phyloP scores from a whole-genome alignment of 2,329 filamentous ascomycete genomes.

The Pseudogymnoascus sp. region DNA sequence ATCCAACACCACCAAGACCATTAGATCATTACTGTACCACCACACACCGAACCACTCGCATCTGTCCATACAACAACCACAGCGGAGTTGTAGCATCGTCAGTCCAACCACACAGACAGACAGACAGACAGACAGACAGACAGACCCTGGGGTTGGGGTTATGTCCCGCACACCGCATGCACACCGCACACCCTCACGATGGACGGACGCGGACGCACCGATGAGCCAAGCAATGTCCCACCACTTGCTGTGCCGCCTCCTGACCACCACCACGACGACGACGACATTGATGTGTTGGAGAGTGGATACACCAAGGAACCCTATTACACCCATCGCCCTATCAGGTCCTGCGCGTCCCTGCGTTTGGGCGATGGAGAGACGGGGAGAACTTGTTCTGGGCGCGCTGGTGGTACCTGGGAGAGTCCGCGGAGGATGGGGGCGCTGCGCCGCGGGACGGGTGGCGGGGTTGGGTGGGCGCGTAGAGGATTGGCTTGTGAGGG shows the following conservation, averaged over 20 bases:
- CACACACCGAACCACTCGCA: too few relatives aligned
- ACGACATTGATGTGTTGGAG: constrained; percentile 20
- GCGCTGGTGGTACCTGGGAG: background rate
- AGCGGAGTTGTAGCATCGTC: too few relatives aligned
- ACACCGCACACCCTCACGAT: too few relatives aligned
- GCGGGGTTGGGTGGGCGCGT: background rate
- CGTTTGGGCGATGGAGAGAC: constrained; percentile 18
- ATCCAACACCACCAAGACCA: too few relatives aligned
- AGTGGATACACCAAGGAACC: background rate
- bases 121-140: too few relatives aligned
- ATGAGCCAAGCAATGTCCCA: constrained; percentile 32
- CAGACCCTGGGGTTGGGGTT: too few relatives aligned
- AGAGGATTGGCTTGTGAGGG: background rate
- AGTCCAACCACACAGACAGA: too few relatives aligned
- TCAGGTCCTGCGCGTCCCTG: background rate
- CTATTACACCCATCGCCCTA: background rate
- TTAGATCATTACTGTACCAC: too few relatives aligned
- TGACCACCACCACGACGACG: constrained; percentile 22
- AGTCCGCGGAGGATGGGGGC: background rate
- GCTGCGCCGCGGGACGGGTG: background rate
- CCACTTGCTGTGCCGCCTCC: constrained; percentile 10
- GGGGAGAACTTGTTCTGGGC: constrained; percentile 10
- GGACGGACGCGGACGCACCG: background rate
- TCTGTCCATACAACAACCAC: too few relatives aligned
- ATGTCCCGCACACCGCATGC: too few relatives aligned